Conservation (phyloP, 1,139 yeast genomes). For the Meyerozyma carpophila region DNA sequence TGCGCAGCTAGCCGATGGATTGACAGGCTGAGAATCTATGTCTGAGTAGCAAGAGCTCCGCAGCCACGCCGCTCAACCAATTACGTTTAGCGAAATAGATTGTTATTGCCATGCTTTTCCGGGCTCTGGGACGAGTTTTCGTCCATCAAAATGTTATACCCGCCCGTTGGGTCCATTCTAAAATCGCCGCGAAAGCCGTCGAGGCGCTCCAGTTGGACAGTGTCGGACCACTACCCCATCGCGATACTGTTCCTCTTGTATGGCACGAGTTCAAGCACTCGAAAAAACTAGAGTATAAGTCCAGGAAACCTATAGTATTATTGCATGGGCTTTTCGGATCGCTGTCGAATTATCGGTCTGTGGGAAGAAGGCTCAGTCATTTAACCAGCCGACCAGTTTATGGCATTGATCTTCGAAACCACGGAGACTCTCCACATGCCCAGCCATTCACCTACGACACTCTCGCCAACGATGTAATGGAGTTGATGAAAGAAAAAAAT, state of each 20-base stretch:
- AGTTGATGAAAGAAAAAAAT: conserved; percentile 21
- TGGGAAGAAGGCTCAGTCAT: conserved; percentile 29
- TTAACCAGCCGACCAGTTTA: conserved; percentile 25
- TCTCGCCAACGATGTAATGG: conserved; percentile 39
- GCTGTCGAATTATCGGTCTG: conserved; percentile 32
- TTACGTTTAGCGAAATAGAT: too few species aligned
- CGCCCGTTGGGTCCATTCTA: neutral
- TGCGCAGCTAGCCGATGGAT: neutral
- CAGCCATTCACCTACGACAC: conserved; percentile 39
- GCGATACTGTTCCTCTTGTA: neutral
- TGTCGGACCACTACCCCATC: neutral
- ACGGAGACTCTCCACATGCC: conserved; percentile 43
- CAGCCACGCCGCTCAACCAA: too few species aligned
- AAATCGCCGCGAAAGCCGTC: too few species aligned
- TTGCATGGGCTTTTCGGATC: conserved; percentile 50
- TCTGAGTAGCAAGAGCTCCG: neutral
- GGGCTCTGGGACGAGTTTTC: neutral
- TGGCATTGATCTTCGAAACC: conserved; percentile 49
- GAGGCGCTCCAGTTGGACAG: neutral
- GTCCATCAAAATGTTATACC: neutral
- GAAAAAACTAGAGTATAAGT: neutral
- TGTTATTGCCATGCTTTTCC: too few species aligned
- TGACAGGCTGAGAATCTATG: neutral
- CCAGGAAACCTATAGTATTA: conserved; percentile 28
- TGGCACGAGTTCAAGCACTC: neutral